Evolutionary conservation across 805 yeast species (phyloP), one percentile per base, ranked within the genome.

Genomic region (Wickerhamiella spandovensis): DNA sequence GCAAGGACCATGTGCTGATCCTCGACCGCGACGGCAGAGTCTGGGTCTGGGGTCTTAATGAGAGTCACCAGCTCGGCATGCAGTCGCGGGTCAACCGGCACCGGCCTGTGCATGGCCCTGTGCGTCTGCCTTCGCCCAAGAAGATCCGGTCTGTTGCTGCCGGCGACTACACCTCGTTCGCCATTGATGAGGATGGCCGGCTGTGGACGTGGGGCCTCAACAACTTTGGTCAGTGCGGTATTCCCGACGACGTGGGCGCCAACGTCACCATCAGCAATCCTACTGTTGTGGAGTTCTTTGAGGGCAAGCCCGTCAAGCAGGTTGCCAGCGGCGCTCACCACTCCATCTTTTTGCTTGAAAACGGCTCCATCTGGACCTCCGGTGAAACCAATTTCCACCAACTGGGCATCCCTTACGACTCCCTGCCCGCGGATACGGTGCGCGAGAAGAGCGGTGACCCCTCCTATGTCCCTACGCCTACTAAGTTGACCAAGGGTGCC

Each of bases 1-100:
- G 99, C 46, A 89, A 89, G 64, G 97, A 92, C 64, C 98, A 92
- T 63, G 64, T 92, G 37, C 64, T 92, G 45, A 92, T 94, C 22
- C 70, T 92, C 37, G 95, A 89, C 64, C 70, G 77, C 23, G 81
- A 78, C 60, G 98, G 98, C 51, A 73, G 80, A 49, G 97, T 89
- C 1, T 87, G 76, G 62, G 89, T 97, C 0, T 92, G 98, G 98
- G 99, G 99, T 57, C 84, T 86, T 64, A 96, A 97, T 23, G 95
- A 89, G 60, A 95, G 86, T 61, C 79, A 73, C 67, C 97, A 92
- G 69, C 73, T 92, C 56, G 99, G 97, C 21, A 77, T 95, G 61
- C 81, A 81, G 60, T 79, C 89, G 22, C 55, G 60, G 43, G 42
- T 61, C 9, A 48, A 57, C 9, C 57, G 64, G 47, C 58, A 67